Percentiles rank a stretch among this genome's conserved stretches.
Conservation (phyloP, 371 early-diverging fungal species). For the Quaeritorhiza haematococci region DNA sequence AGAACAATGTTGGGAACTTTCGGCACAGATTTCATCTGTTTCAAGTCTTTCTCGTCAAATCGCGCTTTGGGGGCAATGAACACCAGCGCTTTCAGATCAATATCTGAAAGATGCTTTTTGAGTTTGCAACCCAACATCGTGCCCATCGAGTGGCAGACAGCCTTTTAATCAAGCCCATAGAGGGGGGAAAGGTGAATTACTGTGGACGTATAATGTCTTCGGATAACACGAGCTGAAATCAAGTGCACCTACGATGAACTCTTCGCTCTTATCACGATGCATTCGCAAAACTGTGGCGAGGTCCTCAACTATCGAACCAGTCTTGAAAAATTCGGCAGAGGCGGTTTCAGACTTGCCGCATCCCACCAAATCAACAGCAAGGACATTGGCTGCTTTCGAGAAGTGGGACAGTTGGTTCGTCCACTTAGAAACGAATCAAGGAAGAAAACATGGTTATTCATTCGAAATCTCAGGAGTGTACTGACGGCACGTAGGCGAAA, state of each 20-base stretch:
- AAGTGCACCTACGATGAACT: constrained; percentile 5
- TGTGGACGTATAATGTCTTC: too few species aligned
- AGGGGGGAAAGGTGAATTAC: not conserved
- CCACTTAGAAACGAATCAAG: not conserved
- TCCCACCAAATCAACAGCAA: constrained; percentile 64
- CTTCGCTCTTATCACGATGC: constrained; percentile 53
- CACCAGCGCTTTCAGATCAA: constrained; percentile 49
- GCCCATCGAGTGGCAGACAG: constrained; percentile 39
- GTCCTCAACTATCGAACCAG: constrained; percentile 51
- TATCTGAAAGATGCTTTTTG: constrained; percentile 46
- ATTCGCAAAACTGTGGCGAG: constrained; percentile 47
- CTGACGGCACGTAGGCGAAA: constrained; percentile 1
- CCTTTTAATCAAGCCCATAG: not conserved
- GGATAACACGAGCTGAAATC: too few species aligned
- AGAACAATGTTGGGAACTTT: constrained; percentile 55
- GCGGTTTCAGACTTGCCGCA: constrained; percentile 44
- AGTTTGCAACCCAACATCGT: constrained; percentile 69
- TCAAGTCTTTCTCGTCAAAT: constrained; percentile 41
- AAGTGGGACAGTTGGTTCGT: constrained; percentile 53
- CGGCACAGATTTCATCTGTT: constrained; percentile 30
- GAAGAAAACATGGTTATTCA: constrained; percentile 48
- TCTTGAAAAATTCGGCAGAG: constrained; percentile 55
- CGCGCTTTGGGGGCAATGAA: constrained; percentile 59
- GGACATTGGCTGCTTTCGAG: constrained; percentile 59
- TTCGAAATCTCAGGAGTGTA: not conserved